Percentiles rank a stretch among this genome's conserved stretches.
Conservation (phyloP, 1,139 yeast species). For the Debaryomyces sp. region DNA sequence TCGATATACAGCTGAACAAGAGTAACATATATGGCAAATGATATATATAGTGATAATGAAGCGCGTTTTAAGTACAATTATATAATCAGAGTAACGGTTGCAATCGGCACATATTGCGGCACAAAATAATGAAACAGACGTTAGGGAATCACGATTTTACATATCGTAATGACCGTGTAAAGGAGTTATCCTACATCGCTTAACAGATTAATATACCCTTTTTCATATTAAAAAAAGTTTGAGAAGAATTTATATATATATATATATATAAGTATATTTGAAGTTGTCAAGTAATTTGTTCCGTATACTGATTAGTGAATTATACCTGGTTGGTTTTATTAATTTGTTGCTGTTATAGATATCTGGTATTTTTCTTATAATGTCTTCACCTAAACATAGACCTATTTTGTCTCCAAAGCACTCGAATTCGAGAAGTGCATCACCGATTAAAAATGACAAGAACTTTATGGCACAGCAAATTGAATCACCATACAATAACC, state of each 20-base stretch:
- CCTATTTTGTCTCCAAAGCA: conserved; percentile 37
- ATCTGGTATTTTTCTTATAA: conserved; percentile 4
- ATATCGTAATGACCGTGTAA: conserved; percentile 7
- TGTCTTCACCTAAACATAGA: conserved; percentile 32
- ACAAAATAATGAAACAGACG: background rate
- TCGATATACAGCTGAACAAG: background rate
- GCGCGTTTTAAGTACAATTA: conserved; percentile 4
- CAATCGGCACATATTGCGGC: background rate
- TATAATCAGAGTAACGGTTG: conserved; percentile 4
- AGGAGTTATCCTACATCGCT: conserved; percentile 5
- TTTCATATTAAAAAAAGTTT: background rate
- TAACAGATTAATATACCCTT: background rate
- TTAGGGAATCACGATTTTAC: conserved; percentile 4
- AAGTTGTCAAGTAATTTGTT: background rate
- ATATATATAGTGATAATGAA: background rate
- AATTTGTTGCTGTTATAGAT: background rate
- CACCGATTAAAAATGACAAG: conserved; percentile 14
- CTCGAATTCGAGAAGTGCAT: conserved; percentile 19
- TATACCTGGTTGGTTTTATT: background rate
- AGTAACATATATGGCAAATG: background rate
- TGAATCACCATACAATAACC: conserved; percentile 11
- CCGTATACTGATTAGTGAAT: background rate
- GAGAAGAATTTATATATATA: background rate
- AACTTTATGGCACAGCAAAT: conserved; percentile 3
- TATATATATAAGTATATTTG: background rate